Base-by-base conservation (phyloP, 495 filamentous ascomycete genomes). In the Lophiotrema nucula region DNA sequence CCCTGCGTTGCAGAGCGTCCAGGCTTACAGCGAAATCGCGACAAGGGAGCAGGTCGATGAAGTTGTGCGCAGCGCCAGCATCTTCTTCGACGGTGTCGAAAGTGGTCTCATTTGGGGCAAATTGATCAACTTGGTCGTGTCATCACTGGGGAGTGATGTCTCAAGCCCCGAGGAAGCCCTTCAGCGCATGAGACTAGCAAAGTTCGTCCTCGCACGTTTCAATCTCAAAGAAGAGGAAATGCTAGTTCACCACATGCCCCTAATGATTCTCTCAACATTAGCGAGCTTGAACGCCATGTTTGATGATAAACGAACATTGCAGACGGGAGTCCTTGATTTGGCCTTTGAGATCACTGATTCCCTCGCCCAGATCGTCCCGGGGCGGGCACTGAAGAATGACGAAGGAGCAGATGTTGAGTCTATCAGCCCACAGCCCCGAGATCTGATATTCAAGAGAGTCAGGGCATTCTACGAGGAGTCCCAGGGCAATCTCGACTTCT, bases 51-150 rank as follows among this genome's bases (percentile, higher is more conserved):
- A 90, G 28, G 89, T 91, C 58, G 75, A 80, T n/a, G 93, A 99
- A 71, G 89, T 97, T 1, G 78, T 96, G 33, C 81, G 88, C 49
- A 97, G 93, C 64, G 95, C 92, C 6, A 95, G 86, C 64, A 85
- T 90, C 35, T 97, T 99, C 71, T 97, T 99, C 62, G 92, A 99
- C 71, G 92, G 90, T 4, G 90, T 99, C 26, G 95, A 99, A 71
- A 91, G 91, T 60, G 84, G 86, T 3, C 76, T 97, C 37, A 96
- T 99, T 21, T 99, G 95, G 79, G 84, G 86, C 22, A 87, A 96
- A 67, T 79, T 96, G 44, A 70, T 83, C 33, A 72, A 80, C 19
- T 75, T 85, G 44, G 70, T 87, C 53, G 70, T 76, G 2, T 74
- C 78, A 43, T 83, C 83, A 19, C 72, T 92, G 45, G 73, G 78